Conservation (phyloP, 176 grass and related monocot genomes). For the Triticum dicoccoides region DNA sequence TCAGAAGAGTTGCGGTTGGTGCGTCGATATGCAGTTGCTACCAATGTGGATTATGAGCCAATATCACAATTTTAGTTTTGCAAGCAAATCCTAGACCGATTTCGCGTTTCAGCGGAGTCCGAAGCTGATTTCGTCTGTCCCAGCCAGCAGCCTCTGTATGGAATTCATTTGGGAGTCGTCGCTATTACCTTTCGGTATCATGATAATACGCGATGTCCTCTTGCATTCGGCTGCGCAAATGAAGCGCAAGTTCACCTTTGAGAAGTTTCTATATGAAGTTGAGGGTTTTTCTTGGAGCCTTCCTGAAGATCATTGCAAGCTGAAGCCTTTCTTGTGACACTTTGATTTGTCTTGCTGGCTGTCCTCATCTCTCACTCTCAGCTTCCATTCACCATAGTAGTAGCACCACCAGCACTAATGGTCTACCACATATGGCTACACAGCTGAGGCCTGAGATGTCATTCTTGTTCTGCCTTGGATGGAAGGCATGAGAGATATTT, state of each 20-base stretch:
- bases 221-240: neutral
- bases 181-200: neutral
- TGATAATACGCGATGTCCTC: neutral
- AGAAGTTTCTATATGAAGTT: neutral
- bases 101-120: neutral
- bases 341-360: slow-evolving; percentile 12
- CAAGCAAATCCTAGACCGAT: neutral
- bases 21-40: slow-evolving; percentile 14
- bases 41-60: neutral
- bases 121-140: slow-evolving; percentile 9
- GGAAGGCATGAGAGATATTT: neutral
- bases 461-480: slow-evolving; percentile 11
- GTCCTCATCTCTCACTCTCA: slow-evolving; percentile 7
- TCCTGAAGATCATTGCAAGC: slow-evolving; percentile 5
- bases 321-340: neutral
- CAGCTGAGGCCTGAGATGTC: neutral
- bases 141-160: neutral
- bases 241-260: neutral
- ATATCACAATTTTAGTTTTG: neutral
- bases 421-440: neutral
- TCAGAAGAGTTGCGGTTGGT: neutral
- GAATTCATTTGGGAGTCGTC: neutral
- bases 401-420: neutral
- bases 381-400: neutral
- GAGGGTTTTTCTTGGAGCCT: neutral